Evolutionary conservation across 345 rosid genomes (phyloP).

Genomic region (Rhizophora mangle): DNA sequence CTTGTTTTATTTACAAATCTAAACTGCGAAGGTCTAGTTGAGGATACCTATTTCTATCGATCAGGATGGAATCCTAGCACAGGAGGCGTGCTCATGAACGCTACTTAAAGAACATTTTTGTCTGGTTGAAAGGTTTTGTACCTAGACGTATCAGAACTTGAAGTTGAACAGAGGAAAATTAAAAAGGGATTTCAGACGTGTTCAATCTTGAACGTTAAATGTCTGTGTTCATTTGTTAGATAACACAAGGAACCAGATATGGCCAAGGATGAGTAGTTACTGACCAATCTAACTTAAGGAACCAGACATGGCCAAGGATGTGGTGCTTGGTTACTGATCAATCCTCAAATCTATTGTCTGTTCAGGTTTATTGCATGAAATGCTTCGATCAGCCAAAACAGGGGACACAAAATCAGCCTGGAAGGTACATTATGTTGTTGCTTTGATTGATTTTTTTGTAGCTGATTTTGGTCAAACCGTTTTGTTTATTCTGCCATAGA

Average conservation of each 20-base stretch:
- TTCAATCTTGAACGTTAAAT: slow-evolving; percentile 6
- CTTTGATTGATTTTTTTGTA: background rate
- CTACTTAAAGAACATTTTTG: no score
- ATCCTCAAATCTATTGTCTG: slow-evolving; percentile 9
- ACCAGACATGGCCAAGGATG: background rate
- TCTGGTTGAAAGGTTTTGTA: no score
- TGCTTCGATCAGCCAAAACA: slow-evolving; percentile 88
- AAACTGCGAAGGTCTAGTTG: no score
- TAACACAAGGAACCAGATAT: background rate
- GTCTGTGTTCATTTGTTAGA: background rate
- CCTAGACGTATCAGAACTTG: no score
- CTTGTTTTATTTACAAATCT: no score
- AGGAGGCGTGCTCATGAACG: no score
- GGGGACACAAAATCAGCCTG: slow-evolving; percentile 87
- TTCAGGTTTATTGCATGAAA: slow-evolving; percentile 87
- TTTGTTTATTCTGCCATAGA: background rate
- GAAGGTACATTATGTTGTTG: slow-evolving; percentile 56
- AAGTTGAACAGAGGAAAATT: no score
- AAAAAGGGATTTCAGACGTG: no score
- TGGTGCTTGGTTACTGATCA: slow-evolving; percentile 1
- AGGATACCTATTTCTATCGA: no score
- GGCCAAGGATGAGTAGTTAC: background rate
- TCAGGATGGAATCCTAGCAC: no score
- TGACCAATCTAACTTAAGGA: background rate
- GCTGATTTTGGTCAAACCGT: background rate